Evolutionary conservation across 805 yeast species (phyloP), one percentile per base, ranked within the genome.

Genomic region (Cyberlindnera galapagoensis): DNA sequence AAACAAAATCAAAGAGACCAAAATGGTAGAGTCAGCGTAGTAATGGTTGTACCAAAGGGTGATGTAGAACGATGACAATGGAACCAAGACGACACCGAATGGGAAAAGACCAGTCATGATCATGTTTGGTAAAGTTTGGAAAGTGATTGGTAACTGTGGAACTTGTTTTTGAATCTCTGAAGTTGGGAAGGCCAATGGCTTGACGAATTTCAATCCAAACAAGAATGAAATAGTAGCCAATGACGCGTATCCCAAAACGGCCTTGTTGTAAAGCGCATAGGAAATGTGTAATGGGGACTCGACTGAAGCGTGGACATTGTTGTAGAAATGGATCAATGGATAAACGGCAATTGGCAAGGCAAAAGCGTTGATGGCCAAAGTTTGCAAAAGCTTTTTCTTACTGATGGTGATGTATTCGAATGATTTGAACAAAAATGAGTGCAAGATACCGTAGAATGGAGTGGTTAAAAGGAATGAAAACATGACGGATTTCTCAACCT

Each of bases 31-130:
- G n/a, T 34, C 39, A 4, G 44, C 39, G 24, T 35, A 49, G 38
- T 40, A 45, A 35, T 44, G 52, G 32, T 47, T 43, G 36, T 46
- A 51, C 56, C 56, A 51, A 13, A 51, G 13, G 2, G 54, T 41
- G 24, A 50, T 35, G 30, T 43, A 53, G 6, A 46, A 26, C 3
- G 50, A 43, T 10, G 56, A 54, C 20, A 54, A 29, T 31, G 54
- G 54, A 4, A 49, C 45, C 20, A 48, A 26, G 16, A 50, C 35
- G 10, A 46, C 43, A 33, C 52, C 49, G 26, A 52, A 51, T 30
- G 59, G 59, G 44, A 53, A 49, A 3, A 51, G 31, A 3, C 54
- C 59, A 9, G 50, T 44, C 24, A 54, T 44, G 16, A 50, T 25
- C 42, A 46, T 44, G 36, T 49, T 49, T 25, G 54, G 51, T 9